Base-by-base conservation (phyloP, 331 rosid genomes). In the Malus hybrid region DNA sequence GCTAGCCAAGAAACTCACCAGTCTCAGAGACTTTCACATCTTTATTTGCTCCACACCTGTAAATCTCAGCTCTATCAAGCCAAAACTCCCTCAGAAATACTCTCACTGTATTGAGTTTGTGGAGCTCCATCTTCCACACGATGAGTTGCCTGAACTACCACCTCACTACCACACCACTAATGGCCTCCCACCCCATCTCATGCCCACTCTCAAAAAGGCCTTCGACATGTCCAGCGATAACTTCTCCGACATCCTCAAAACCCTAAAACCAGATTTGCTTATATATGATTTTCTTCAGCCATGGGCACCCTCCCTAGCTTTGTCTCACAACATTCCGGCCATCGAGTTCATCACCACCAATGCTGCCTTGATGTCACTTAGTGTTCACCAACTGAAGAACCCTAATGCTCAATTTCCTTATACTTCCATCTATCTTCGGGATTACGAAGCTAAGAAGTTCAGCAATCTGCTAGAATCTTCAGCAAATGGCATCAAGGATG, bases 91-190 rank as follows among this genome's bases (percentile, higher is more conserved):
- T 7, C 48, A 39, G 4, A 64, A 75, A 1, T 48, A 55, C 31
- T 34, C 29, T 3, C 48, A 36, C 7, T 7, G 31, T 0, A 71
- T 80, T 6, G 69, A 65, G 28, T 33, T 73, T 14, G 44, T 78
- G 18, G 83, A 82, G 33, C 70, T 82, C 27, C 77, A 78, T 78
- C 83, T 82, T 16, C 83, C 85, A 6, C 63, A 57, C n/a, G 59
- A 18, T 18, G 79, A 78, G 0, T 65, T 74, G 19, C 62, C 70
- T 3, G 80, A 74, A 8, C 74, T 82, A 0, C 44, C 44, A 36
- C 44, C 44, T 36, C 44, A 36, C 44, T 36, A 36, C 44, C 44
- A 36, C 44, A 36, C 44, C 44, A 36, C 44, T 2, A 36, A 36
- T 36, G 44, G 44, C 11, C 44, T 36, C 44, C 44, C 44, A 36